These are phyloP conservation scores for Diospyros kaki DNA, from an alignment of 148 eudicot genomes.

Conservation along the genomic window DNA sequence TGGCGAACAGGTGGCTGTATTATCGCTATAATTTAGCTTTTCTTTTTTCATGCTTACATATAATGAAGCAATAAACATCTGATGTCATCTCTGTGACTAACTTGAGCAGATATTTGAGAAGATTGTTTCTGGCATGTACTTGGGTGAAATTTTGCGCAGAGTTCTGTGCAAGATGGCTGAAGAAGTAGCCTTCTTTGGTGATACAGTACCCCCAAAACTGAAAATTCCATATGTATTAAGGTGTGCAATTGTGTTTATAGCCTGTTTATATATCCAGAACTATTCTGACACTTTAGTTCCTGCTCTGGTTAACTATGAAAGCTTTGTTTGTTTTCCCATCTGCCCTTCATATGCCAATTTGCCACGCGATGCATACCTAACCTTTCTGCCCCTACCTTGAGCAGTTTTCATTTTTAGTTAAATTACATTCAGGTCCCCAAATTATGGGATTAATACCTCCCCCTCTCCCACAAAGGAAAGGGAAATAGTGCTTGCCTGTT, in stretches of 20 bases:
- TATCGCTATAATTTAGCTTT: neutral
- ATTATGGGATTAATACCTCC: too few species aligned
- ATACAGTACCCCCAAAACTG: conserved; percentile 66
- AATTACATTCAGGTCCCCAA: too few species aligned
- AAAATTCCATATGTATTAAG: conserved; percentile 54
- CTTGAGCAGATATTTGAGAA: conserved; percentile 80
- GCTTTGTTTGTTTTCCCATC: too few species aligned
- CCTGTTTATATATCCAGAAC: neutral
- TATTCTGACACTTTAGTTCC: too few species aligned
- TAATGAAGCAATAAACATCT: neutral
- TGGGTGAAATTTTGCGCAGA: conserved; percentile 89
- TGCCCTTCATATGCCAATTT: too few species aligned
- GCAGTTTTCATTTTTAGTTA: too few species aligned
- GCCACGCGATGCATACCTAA: too few species aligned
- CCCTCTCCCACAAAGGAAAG: too few species aligned
- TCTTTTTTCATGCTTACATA: neutral
- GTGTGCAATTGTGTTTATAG: neutral
- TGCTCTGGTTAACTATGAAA: too few species aligned
- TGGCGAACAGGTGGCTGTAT: conserved; percentile 64
- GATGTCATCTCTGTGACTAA: neutral
- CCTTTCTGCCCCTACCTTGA: too few species aligned
- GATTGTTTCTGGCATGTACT: conserved; percentile 87
- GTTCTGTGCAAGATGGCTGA: conserved; percentile 76
- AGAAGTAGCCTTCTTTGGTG: conserved; percentile 85
- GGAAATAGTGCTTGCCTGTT: too few species aligned